Evolutionary conservation across 176 grass and related monocot genomes (phyloP).

Genomic region (Zoysia pacifica): DNA sequence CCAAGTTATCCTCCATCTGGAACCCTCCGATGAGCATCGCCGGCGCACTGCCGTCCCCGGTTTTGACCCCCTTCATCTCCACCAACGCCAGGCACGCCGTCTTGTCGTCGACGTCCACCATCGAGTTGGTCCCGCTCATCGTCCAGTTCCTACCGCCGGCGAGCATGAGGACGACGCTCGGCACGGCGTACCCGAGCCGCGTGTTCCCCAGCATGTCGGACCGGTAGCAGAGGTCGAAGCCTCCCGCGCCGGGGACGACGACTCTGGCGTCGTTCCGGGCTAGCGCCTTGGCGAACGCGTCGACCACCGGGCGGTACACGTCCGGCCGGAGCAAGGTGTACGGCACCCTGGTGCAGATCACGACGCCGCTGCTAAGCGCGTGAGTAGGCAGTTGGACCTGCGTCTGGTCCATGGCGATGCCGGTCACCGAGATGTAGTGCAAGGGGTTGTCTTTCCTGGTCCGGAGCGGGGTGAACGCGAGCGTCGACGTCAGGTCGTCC

Average conservation of each 20-base stretch:
- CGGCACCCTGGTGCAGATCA: conserved; percentile 35
- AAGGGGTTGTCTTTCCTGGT: conserved; percentile 8
- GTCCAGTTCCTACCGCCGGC: conserved; percentile 48
- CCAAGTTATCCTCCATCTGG: conserved; percentile 69
- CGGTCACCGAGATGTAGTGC: conserved; percentile 13
- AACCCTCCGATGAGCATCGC: conserved; percentile 54
- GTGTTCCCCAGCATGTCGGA: conserved; percentile 30
- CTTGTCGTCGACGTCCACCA: conserved; percentile 37
- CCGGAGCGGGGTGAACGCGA: conserved; percentile 22
- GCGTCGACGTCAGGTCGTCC: background rate
- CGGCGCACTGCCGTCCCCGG: background rate
- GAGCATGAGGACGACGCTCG: conserved; percentile 37
- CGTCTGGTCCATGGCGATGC: background rate
- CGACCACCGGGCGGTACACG: conserved; percentile 42
- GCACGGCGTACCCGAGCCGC: conserved; percentile 54
- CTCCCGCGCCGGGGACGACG: conserved; percentile 5
- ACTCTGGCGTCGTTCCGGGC: background rate
- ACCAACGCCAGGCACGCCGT: conserved; percentile 53
- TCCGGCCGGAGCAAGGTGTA: conserved; percentile 47
- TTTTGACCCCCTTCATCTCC: conserved; percentile 17
- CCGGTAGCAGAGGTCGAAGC: conserved; percentile 60
- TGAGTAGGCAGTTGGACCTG: background rate
- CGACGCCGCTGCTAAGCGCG: conserved; percentile 33
- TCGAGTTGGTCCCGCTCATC: conserved; percentile 46
- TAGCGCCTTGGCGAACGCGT: conserved; percentile 31